Evolutionary conservation across 495 filamentous ascomycete species (phyloP).

Genomic region (Neurospora sp.): DNA sequence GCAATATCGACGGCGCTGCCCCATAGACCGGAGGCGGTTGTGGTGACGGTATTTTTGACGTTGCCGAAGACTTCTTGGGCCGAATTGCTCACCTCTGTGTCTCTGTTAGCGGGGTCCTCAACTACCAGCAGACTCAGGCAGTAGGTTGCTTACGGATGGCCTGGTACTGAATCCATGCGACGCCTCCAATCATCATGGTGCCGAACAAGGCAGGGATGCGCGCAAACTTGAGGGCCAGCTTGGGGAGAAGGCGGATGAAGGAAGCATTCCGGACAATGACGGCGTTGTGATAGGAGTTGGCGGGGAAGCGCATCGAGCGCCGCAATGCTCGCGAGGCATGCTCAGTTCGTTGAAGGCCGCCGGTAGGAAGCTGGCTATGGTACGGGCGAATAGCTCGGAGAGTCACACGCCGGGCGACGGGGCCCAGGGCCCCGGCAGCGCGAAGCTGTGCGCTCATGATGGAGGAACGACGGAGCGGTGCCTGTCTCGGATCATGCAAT

Average conservation of each 20-base stretch:
- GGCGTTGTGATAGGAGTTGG: constrained; percentile 75
- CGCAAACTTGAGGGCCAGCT: constrained; percentile 76
- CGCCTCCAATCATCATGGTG: constrained; percentile 71
- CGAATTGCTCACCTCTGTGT: constrained; percentile 77
- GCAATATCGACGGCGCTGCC: constrained; percentile 62
- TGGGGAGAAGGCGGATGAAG: constrained; percentile 77
- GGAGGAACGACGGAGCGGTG: constrained; percentile 6
- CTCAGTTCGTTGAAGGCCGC: constrained; percentile 61
- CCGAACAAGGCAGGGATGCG: constrained; percentile 86
- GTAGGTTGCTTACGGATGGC: constrained; percentile 60
- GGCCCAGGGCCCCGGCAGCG: constrained; percentile 54
- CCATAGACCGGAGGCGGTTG: constrained; percentile 54
- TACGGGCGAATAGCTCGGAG: constrained; percentile 55
- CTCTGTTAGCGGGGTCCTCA: neutral
- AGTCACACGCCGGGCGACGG: constrained; percentile 47
- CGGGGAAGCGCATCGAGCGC: constrained; percentile 62
- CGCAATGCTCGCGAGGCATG: constrained; percentile 46
- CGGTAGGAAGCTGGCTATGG: constrained; percentile 48
- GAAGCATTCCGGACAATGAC: constrained; percentile 78
- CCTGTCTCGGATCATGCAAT: neutral
- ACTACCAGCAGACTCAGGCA: neutral
- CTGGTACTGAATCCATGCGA: constrained; percentile 94
- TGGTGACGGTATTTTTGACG: constrained; percentile 57
- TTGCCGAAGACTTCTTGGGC: constrained; percentile 68
- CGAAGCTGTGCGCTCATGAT: constrained; percentile 78